A percentile compares a stretch with the other conserved stretches of the same genome.
These are phyloP conservation scores for Rhizoclosmatium sp. DNA, from an alignment of 192 early-diverging fungal species.

Conservation along the genomic window DNA sequence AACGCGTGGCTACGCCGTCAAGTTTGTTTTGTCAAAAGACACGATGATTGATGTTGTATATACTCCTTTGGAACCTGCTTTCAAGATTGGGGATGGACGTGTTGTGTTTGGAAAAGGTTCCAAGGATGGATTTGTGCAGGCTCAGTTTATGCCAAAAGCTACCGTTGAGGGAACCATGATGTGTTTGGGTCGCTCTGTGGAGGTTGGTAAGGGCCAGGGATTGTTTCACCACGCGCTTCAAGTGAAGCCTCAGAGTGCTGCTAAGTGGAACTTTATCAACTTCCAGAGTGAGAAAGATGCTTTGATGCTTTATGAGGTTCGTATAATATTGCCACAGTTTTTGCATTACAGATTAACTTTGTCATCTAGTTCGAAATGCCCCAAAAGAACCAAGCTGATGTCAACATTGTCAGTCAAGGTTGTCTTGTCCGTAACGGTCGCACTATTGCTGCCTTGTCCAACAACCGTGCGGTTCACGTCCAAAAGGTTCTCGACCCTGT, in stretches of 20 bases:
- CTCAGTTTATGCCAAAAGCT: conserved; percentile 85
- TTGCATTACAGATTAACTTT: conserved; percentile 35
- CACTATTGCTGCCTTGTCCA: conserved; percentile 75
- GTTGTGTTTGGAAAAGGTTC: conserved; percentile 66
- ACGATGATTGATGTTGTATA: conserved; percentile 64
- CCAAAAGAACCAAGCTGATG: conserved; percentile 61
- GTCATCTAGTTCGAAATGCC: conserved; percentile 71
- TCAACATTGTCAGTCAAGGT: conserved; percentile 67
- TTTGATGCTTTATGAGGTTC: conserved; percentile 61
- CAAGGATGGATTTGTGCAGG: conserved; percentile 67
- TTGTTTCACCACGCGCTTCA: conserved; percentile 88
- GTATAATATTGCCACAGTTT: not conserved
- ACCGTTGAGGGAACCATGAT: conserved; percentile 75
- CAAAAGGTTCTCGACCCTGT: conserved; percentile 71
- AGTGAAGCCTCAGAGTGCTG: conserved; percentile 82
- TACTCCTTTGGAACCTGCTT: conserved; percentile 72
- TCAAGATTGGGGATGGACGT: conserved; percentile 82
- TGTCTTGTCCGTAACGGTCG: conserved; percentile 70
- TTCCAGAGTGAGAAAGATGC: conserved; percentile 74
- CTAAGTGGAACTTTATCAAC: conserved; percentile 84
- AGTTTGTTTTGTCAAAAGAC: conserved; percentile 51
- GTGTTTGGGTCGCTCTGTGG: conserved; percentile 63
- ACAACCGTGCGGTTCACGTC: conserved; percentile 73
- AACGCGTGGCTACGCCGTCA: conserved; percentile 55
- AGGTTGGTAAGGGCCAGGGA: conserved; percentile 57